phyloP scores from a whole-genome alignment of 1,284 basidiomycete genomes.

The Ceratobasidium sp. region DNA sequence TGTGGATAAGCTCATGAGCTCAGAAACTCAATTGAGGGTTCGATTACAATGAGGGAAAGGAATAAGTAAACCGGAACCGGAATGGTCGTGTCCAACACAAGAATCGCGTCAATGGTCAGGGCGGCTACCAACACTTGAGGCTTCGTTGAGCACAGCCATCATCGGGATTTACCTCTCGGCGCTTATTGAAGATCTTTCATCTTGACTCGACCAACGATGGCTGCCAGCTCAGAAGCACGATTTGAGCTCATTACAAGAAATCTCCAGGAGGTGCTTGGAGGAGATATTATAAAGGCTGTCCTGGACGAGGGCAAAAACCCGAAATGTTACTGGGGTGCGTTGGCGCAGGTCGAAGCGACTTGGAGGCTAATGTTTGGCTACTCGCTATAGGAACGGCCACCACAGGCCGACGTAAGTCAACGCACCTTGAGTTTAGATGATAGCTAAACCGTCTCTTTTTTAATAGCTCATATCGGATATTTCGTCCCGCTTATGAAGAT shows the following conservation, averaged over 20 bases:
- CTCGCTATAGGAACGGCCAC: constrained; percentile 78
- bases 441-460: constrained; percentile 1
- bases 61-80: too few species aligned
- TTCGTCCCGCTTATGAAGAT: constrained; percentile 96
- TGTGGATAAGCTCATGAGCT: too few species aligned
- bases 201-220: constrained; percentile 33
- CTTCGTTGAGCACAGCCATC: neutral
- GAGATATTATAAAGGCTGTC: constrained; percentile 81
- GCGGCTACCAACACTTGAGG: too few species aligned
- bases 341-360: neutral
- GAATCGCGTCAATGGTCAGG: too few species aligned
- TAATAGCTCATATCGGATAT: constrained; percentile 92
- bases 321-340: constrained; percentile 90
- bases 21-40: too few species aligned
- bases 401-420: constrained; percentile 85
- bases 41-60: too few species aligned
- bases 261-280: constrained; percentile 88
- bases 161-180: constrained; percentile 3
- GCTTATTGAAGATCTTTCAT: constrained; percentile 6
- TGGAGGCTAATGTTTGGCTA: constrained; percentile 38
- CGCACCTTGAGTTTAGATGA: neutral
- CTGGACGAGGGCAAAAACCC: constrained; percentile 77
- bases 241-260: constrained; percentile 87
- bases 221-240: constrained; percentile 59
- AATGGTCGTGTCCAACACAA: too few species aligned